Evolutionary conservation across 352 stramenopile species (phyloP), one percentile per base, ranked within the genome.

Genomic region (Elongisporangium prolatum): DNA sequence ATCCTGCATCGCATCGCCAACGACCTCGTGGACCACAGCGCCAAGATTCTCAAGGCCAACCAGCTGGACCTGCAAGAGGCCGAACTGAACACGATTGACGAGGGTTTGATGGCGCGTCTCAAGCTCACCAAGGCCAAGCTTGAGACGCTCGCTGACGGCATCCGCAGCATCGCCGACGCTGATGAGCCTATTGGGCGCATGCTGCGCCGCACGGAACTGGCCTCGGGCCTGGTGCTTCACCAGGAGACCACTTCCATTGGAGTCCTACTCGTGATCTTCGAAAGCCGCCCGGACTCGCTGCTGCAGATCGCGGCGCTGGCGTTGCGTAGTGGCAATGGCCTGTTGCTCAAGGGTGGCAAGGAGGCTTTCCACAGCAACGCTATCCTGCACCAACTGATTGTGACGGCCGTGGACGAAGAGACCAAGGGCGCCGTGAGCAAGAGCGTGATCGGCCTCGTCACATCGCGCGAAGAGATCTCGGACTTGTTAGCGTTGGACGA

Each of bases 221-320:
- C 90, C 1, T 89, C 88, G 40, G 95, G 95, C 18, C 74, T 98
- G n/a, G 70, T 95, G 17, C 76, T 98, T 38, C 90, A 96, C 52
- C 89, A 98, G 60, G 93, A 97, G 56, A 98, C 95, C 4, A 86
- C 95, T 0, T 90, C 97, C 16, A 99, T 99, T 66, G 97, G 97
- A 24, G 96, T 99, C 25, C 68, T 99, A 9, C 93, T 99, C 57
- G 95, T 99, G 50, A 98, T 99, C 62, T 99, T 99, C 63, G 97
- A 99, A 74, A 98, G 89, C 57, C 79, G 97, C 16, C 97, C 97
- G 13, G 97, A 99, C 71, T 98, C 87, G 20, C 64, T 97, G 21
- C 91, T 93, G 18, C 95, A 99, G 81, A 99, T 99, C 66, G 92
- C 96, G 13, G 86, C 95, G 11, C 85, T 99, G 1, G 94, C 95